Conservation (phyloP, 2,329 filamentous ascomycete species). For the Neofusicoccum parvum region DNA sequence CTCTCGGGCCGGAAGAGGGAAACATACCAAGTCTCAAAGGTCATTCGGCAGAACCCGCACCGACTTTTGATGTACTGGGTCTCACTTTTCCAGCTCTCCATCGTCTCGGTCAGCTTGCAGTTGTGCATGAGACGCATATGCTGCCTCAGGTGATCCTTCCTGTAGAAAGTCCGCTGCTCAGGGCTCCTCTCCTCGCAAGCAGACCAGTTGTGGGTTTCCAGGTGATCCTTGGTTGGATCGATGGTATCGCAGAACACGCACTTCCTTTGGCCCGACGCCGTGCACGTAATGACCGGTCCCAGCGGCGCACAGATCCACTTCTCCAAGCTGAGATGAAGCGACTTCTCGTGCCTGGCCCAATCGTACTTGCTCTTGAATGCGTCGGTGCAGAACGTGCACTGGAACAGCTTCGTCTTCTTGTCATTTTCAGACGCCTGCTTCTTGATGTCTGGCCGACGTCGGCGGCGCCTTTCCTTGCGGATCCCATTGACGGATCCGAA, state of each 20-base stretch:
- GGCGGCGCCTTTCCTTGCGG: constrained; percentile 60
- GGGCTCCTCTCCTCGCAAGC: constrained; percentile 68
- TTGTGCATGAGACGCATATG: constrained; percentile 63
- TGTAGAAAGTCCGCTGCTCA: constrained; percentile 65
- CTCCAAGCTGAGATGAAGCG: constrained; percentile 41
- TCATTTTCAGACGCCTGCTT: background rate
- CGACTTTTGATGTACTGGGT: constrained; percentile 49
- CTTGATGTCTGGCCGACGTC: constrained; percentile 43
- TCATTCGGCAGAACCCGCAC: constrained; percentile 1
- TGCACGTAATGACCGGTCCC: constrained; percentile 59
- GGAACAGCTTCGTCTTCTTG: constrained; percentile 28
- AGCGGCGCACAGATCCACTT: constrained; percentile 59
- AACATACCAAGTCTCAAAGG: constrained; percentile 12
- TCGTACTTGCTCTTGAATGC: constrained; percentile 45
- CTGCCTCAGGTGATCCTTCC: constrained; percentile 65
- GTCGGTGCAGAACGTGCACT: constrained; percentile 45
- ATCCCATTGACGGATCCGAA: constrained; percentile 36
- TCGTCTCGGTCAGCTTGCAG: constrained; percentile 62
- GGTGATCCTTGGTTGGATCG: constrained; percentile 58
- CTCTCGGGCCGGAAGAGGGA: no score
- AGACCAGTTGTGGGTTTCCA: constrained; percentile 62
- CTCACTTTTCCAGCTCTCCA: constrained; percentile 66
- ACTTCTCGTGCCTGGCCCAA: constrained; percentile 45
- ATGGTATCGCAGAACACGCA: constrained; percentile 62
- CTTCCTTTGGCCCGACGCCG: constrained; percentile 57